Evolutionary conservation across 331 rosid genomes (phyloP).

Genomic region (Phaseolus coccineus): DNA sequence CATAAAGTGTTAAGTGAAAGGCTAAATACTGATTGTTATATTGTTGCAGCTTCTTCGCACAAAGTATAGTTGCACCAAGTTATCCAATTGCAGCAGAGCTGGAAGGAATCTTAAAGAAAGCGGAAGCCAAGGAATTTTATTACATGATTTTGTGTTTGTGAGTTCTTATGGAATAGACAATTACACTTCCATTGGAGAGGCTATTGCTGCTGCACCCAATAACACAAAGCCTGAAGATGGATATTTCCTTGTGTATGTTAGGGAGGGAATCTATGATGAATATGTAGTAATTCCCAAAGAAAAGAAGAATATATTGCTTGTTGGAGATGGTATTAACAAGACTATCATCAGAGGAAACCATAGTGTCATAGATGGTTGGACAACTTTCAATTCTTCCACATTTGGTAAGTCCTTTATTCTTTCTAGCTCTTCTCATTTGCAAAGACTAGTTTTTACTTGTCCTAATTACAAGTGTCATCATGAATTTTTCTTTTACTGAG

Average conservation of each 20-base stretch:
- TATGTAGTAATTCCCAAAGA: slow-evolving; percentile 60
- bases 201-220: slow-evolving; percentile 70
- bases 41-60: slow-evolving; percentile 59
- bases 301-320: slow-evolving; percentile 64
- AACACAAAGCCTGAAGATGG: slow-evolving; percentile 65
- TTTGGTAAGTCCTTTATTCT: slow-evolving; percentile 54
- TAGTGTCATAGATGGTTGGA: slow-evolving; percentile 75
- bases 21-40: slow-evolving; percentile 30
- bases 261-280: slow-evolving; percentile 68
- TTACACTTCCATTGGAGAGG: slow-evolving; percentile 74
- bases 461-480: background rate
- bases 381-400: slow-evolving; percentile 79
- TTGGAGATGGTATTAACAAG: slow-evolving; percentile 79
- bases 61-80: slow-evolving; percentile 47
- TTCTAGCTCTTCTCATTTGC: background rate
- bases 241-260: slow-evolving; percentile 66
- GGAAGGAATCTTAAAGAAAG: slow-evolving; percentile 54
- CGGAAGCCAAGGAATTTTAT: slow-evolving; percentile 54
- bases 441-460: background rate
- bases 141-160: slow-evolving; percentile 59
- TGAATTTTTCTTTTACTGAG: background rate
- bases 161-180: slow-evolving; percentile 56
- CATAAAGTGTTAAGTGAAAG: slow-evolving; percentile 25
- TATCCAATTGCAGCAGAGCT: slow-evolving; percentile 35
- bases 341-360: slow-evolving; percentile 80